Conservation (phyloP, 2,329 filamentous ascomycete species). For the Xylaria sp. region DNA sequence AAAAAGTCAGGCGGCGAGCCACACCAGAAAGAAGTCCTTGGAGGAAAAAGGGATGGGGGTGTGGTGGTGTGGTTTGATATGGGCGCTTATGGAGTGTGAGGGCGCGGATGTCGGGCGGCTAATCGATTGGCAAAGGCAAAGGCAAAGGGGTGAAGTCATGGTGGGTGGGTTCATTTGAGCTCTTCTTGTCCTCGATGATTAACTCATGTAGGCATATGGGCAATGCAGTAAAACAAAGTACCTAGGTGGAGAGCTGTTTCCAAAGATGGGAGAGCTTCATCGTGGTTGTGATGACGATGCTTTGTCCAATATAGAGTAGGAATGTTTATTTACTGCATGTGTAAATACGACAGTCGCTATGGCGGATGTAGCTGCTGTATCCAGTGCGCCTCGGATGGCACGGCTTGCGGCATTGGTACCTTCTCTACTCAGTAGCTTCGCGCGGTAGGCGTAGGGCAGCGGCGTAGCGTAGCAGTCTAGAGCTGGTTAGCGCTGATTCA, state of each 20-base stretch:
- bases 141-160: not conserved
- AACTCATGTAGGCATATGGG: not conserved
- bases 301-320: not conserved
- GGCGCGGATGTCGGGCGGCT: slow-evolving; percentile 33
- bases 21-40: slow-evolving; percentile 19
- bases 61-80: slow-evolving; percentile 10
- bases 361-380: not conserved
- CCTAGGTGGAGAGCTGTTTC: too few species aligned
- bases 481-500: slow-evolving; percentile 23
- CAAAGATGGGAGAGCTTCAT: not conserved
- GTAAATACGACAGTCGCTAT: too few species aligned
- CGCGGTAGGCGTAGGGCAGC: not conserved
- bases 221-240: not conserved
- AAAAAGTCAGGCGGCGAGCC: slow-evolving; percentile 28
- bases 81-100: slow-evolving; percentile 35
- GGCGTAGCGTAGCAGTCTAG: slow-evolving; percentile 13
- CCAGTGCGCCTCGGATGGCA: not conserved
- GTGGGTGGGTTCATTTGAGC: not conserved
- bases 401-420: not conserved
- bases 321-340: not conserved
- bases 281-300: not conserved
- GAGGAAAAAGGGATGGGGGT: not conserved
- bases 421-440: not conserved
- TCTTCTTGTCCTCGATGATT: slow-evolving; percentile 13
- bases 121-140: slow-evolving; percentile 35